phyloP scores from a whole-genome alignment of 202 grass and related monocot genomes.

The Panicum hallii region DNA sequence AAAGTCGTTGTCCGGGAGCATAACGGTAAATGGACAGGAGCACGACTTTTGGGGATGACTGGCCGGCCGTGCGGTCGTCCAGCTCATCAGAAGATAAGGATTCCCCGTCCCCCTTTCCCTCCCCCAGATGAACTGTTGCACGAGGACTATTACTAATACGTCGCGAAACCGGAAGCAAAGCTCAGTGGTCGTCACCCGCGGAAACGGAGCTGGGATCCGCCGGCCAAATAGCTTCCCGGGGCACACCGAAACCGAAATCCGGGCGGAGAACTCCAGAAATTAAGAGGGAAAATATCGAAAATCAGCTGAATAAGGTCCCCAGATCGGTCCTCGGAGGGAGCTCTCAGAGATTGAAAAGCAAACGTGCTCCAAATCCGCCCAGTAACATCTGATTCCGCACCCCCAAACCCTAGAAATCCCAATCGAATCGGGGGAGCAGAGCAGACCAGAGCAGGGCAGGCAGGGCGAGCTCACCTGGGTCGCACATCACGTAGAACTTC shows the following conservation, averaged over 20 bases:
- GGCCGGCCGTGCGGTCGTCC: slow-evolving; percentile 21
- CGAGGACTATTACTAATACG: not conserved
- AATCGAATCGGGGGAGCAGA: not conserved
- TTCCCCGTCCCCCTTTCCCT: not conserved
- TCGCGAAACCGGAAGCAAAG: not conserved
- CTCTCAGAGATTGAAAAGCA: not conserved
- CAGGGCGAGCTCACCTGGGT: slow-evolving; percentile 60
- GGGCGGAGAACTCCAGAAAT: not conserved
- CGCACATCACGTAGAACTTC: slow-evolving; percentile 69
- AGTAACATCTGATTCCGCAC: not conserved
- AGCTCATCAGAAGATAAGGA: slow-evolving; percentile 47
- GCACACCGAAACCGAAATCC: not conserved
- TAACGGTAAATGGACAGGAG: slow-evolving; percentile 20
- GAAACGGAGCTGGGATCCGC: not conserved
- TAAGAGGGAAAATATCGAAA: not conserved
- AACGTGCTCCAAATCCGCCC: not conserved
- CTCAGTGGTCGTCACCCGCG: not conserved
- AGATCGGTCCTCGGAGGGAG: not conserved
- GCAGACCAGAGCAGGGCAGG: not conserved
- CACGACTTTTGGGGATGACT: slow-evolving; percentile 6
- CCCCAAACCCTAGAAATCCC: slow-evolving; percentile 18
- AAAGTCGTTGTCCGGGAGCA: not conserved
- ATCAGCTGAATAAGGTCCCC: not conserved
- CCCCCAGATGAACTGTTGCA: not conserved
- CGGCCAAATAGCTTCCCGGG: not conserved